phyloP scores from a whole-genome alignment of 2,329 filamentous ascomycete genomes.

The Cordyceps fumosorosea region DNA sequence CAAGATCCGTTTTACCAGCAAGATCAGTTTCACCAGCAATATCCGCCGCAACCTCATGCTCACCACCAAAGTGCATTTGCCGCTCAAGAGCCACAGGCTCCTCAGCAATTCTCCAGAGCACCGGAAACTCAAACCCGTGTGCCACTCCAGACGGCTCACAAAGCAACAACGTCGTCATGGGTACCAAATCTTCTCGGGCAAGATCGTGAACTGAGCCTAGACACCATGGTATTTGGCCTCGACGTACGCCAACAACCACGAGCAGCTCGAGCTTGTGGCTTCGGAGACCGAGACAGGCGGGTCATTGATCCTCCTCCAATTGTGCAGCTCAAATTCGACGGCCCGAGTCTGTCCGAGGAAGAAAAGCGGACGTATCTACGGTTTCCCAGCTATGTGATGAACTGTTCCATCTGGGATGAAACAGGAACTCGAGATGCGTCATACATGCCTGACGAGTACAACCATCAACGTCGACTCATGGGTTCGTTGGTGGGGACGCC shows the following conservation, averaged over 20 bases:
- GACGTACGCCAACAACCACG: conserved; percentile 68
- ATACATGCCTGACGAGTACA: conserved; percentile 63
- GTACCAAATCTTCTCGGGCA: conserved; percentile 24
- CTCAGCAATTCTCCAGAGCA: neutral
- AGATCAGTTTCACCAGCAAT: conserved; percentile 4
- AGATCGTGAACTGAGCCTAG: conserved; percentile 16
- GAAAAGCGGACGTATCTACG: conserved; percentile 47
- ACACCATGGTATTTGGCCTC: conserved; percentile 24
- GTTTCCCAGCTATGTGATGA: conserved; percentile 63
- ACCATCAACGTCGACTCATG: conserved; percentile 70
- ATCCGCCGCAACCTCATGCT: neutral
- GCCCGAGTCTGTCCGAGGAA: conserved; percentile 46
- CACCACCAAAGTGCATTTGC: neutral
- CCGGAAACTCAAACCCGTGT: neutral
- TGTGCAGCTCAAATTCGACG: conserved; percentile 62
- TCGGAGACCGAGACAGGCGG: conserved; percentile 73
- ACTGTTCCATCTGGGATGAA: conserved; percentile 70
- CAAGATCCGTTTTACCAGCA: neutral
- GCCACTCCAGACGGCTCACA: neutral
- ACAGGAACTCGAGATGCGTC: conserved; percentile 61
- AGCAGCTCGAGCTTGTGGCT: conserved; percentile 73
- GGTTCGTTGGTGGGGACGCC: conserved; percentile 71
- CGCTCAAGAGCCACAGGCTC: conserved; percentile 3
- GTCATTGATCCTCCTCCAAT: conserved; percentile 82
- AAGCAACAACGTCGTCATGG: conserved; percentile 6